These are phyloP conservation scores for Atractiella rhizophila DNA, from an alignment of 768 basidiomycete genomes.

Conservation along the genomic window DNA sequence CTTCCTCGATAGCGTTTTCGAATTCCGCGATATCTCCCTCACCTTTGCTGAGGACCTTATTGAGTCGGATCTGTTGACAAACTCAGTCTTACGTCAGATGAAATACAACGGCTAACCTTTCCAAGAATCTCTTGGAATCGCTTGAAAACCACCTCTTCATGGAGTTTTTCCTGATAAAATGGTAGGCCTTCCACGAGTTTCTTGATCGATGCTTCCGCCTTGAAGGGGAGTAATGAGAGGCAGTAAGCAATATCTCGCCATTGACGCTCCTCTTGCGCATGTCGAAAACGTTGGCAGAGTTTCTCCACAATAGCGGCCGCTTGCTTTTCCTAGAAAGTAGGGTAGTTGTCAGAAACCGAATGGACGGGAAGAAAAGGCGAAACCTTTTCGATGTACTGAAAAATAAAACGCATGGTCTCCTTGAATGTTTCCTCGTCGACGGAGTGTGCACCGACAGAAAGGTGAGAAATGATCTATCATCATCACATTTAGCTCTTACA, in stretches of 20 bases:
- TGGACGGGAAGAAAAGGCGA: slow-evolving; percentile 6
- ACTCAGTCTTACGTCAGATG: not conserved
- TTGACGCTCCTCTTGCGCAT: slow-evolving; percentile 66
- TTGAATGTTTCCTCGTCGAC: slow-evolving; percentile 83
- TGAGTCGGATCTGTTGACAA: slow-evolving; percentile 45
- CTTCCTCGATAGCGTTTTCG: slow-evolving; percentile 60
- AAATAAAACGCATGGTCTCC: slow-evolving; percentile 79
- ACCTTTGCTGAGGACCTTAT: slow-evolving; percentile 75
- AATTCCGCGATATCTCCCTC: slow-evolving; percentile 88
- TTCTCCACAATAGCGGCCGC: slow-evolving; percentile 94
- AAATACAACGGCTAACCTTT: slow-evolving; percentile 33
- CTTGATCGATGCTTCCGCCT: slow-evolving; percentile 85
- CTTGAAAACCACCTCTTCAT: slow-evolving; percentile 54
- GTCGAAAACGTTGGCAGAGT: slow-evolving; percentile 78
- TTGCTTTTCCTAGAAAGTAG: slow-evolving; percentile 49
- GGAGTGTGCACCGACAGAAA: slow-evolving; percentile 69
- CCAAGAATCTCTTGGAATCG: slow-evolving; percentile 70
- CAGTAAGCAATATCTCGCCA: slow-evolving; percentile 97
- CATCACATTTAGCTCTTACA: not conserved
- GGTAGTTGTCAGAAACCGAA: not conserved
- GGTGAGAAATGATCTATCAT: slow-evolving; percentile 48
- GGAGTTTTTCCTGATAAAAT: slow-evolving; percentile 85
- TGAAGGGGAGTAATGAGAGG: slow-evolving; percentile 79
- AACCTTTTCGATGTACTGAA: slow-evolving; percentile 89
- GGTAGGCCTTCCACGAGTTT: slow-evolving; percentile 73